Evolutionary conservation across 208 protist genomes (phyloP).

Genomic region (Acanthamoeba culbertsoni): DNA sequence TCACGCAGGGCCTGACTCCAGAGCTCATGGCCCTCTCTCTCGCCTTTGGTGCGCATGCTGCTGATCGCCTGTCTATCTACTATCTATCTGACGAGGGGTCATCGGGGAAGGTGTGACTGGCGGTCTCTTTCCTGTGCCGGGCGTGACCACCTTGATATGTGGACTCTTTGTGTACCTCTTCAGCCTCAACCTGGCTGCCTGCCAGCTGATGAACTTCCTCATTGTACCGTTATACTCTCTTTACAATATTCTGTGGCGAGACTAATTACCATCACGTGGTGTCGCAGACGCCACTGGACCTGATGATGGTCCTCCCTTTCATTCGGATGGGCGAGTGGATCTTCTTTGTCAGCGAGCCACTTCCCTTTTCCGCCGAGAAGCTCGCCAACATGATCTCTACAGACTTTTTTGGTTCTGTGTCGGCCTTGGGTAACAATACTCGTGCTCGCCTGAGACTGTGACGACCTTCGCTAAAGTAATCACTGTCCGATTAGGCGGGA

Average conservation of each 20-base stretch:
- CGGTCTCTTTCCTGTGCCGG: conserved; percentile 26
- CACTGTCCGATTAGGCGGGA: not conserved
- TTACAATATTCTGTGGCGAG: not conserved
- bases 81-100: not conserved
- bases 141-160: conserved; percentile 14
- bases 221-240: not conserved
- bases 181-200: conserved; percentile 29
- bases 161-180: conserved; percentile 39
- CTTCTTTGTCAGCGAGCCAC: conserved; percentile 39
- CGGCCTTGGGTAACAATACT: not conserved
- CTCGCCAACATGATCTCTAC: not conserved
- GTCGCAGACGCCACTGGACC: not conserved
- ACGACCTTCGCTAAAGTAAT: not conserved
- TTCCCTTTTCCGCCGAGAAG: conserved; percentile 38
- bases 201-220: conserved; percentile 48
- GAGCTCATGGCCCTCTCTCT: conserved; percentile 28
- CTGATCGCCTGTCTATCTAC: not conserved
- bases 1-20: conserved; percentile 29
- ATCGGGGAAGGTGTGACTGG: not conserved
- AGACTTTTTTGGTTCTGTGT: conserved; percentile 9
- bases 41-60: not conserved
- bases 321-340: conserved; percentile 50
- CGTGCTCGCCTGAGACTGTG: not conserved
- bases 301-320: conserved; percentile 58
- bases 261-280: not conserved